phyloP scores from a whole-genome alignment of 352 stramenopile species.

The Globisporangium takayamanum region DNA sequence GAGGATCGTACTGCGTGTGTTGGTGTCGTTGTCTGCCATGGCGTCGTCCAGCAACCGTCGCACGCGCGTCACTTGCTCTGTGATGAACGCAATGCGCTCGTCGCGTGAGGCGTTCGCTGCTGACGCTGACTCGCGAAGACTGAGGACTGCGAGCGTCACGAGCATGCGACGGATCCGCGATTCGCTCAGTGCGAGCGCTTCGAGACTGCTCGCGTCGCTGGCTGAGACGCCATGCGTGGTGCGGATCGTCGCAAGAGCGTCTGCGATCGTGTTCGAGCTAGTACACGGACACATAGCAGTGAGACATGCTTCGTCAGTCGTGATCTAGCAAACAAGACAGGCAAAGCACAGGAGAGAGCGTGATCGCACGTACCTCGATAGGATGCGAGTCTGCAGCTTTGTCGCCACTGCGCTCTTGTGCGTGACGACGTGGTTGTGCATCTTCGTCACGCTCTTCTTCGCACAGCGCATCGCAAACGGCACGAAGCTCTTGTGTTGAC shows the following conservation, averaged over 20 bases:
- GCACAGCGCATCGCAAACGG: constrained; percentile 31
- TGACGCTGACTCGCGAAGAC: background rate
- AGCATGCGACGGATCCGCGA: constrained; percentile 38
- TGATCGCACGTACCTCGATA: constrained; percentile 23
- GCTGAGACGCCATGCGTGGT: constrained; percentile 7
- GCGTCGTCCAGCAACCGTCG: constrained; percentile 33
- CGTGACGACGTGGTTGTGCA: constrained; percentile 35
- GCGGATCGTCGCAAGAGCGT: background rate
- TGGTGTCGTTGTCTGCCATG: constrained; percentile 19
- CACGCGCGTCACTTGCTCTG: constrained; percentile 21
- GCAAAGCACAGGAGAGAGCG: too few species aligned
- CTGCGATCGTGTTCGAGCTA: too few species aligned
- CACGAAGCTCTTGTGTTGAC: constrained; percentile 16
- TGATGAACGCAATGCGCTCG: constrained; percentile 15
- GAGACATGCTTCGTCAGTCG: background rate
- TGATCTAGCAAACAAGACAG: too few species aligned
- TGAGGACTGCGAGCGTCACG: constrained; percentile 22
- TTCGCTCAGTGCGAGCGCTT: constrained; percentile 34
- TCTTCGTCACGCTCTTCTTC: constrained; percentile 35
- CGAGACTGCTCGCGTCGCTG: constrained; percentile 1
- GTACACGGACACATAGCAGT: too few species aligned
- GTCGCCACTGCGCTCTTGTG: constrained; percentile 15
- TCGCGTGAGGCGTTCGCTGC: background rate
- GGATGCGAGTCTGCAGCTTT: constrained; percentile 27
- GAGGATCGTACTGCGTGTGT: constrained; percentile 16